Evolutionary conservation across 345 rosid genomes (phyloP), one percentile per base, ranked within the genome.

Genomic region (Gossypium turneri): DNA sequence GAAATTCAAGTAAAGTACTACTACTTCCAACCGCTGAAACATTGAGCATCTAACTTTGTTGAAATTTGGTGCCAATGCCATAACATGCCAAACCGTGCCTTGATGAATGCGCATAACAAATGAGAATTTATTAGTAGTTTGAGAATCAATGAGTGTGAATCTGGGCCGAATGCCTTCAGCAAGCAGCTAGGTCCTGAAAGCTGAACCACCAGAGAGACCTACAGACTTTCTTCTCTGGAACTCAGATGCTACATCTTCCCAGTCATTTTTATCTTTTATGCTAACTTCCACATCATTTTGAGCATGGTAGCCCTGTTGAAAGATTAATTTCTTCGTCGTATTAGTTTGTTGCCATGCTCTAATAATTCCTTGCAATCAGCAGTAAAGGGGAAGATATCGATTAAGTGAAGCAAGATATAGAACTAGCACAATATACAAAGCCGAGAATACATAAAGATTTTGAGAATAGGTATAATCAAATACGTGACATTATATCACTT

Each of bases 241-340:
- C 20, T 24, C 19, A 27, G 50, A 20, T 24, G 38, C 13, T 2
- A 65, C 2, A 52, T 17, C 45, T 22, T 7, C 56, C 55, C 25
- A 12, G 20, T 72, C 19, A 7, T 45, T 51, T 50, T 44, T 41
- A 20, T 25, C 71, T 60, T 52, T 29, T 25, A n/a, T 45, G 43
- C 58, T 25, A 34, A 44, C 53, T 53, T 67, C 74, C 60, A 50
- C 44, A 67, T 27, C 22, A 48, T 60, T 64, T 53, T 38, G 60
- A 48, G 25, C 64, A 67, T 20, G 5, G 11, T n/a, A 61, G 12
- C 68, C 34, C 71, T 53, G 60, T 70, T 44, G 57, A 69, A 73
- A 74, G 58, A 22, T 53, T 20, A n/a, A 34, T 22, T 45, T 55
- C 25, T 29, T 11, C 45, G 5, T 29, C 38, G 6, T 29, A 45